phyloP scores from a whole-genome alignment of 192 early-diverging fungal species.

The Coemansia sp. region DNA sequence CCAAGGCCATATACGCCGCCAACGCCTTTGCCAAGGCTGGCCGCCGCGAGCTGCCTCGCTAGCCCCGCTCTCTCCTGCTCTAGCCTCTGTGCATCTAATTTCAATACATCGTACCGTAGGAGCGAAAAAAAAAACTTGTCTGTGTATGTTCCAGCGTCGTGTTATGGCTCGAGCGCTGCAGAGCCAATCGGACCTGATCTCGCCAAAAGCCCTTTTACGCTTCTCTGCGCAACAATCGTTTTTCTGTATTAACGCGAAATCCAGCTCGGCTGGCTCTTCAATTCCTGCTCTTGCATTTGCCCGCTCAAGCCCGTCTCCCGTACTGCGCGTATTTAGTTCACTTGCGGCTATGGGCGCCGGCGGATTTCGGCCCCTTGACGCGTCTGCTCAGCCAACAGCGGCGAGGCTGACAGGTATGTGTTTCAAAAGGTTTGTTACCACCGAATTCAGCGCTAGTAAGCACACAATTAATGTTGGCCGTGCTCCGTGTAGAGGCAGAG shows the following conservation, averaged over 20 bases:
- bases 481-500: too few relatives aligned
- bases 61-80: too few relatives aligned
- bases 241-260: too few relatives aligned
- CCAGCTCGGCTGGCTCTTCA: background rate
- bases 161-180: too few relatives aligned
- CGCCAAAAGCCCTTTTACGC: too few relatives aligned
- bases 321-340: background rate
- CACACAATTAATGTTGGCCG: too few relatives aligned
- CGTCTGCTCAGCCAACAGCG: conserved; percentile 15
- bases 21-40: conserved; percentile 31
- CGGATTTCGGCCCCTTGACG: conserved; percentile 30
- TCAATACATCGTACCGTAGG: background rate
- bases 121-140: background rate
- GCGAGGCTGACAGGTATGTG: conserved; percentile 10
- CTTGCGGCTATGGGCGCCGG: conserved; percentile 41
- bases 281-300: too few relatives aligned
- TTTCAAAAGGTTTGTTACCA: background rate
- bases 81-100: background rate
- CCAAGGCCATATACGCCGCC: conserved; percentile 37
- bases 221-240: conserved; percentile 1
- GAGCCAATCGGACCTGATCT: too few relatives aligned
- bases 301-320: background rate
- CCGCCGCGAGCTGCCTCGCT: conserved; percentile 7
- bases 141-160: too few relatives aligned
- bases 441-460: too few relatives aligned